A percentile compares a stretch with the other conserved stretches of the same genome.
phyloP scores from a whole-genome alignment of 441 rosid genomes.

The Caryocar brasiliense region DNA sequence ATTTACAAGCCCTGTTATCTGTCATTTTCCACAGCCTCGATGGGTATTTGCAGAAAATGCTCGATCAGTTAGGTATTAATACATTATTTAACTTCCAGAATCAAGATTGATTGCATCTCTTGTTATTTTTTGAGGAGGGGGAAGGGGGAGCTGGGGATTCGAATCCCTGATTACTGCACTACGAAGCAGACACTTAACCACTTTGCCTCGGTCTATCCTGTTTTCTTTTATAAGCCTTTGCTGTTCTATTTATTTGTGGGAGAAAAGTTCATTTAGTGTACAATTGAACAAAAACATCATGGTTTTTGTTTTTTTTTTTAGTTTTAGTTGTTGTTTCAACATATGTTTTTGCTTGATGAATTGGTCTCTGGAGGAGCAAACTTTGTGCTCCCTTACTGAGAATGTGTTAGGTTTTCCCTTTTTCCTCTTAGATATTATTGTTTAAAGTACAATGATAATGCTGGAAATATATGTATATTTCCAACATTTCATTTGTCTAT shows the following conservation, averaged over 20 bases:
- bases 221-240: too few relatives aligned
- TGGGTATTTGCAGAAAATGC: conserved; percentile 61
- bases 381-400: neutral
- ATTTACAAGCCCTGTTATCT: conserved; percentile 94
- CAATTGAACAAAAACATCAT: neutral
- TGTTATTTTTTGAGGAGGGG: too few relatives aligned
- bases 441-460: neutral
- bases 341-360: too few relatives aligned
- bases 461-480: neutral
- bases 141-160: too few relatives aligned
- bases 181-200: too few relatives aligned
- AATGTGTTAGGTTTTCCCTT: neutral
- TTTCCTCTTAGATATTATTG: neutral
- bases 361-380: neutral
- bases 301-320: neutral
- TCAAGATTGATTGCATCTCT: neutral
- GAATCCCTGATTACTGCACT: too few relatives aligned
- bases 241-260: conserved; percentile 1
- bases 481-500: neutral
- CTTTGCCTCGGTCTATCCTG: too few relatives aligned
- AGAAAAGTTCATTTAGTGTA: neutral
- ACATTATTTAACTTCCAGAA: neutral
- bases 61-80: conserved; percentile 64
- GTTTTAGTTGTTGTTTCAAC: too few relatives aligned
- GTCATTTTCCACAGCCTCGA: conserved; percentile 82